Conservation (phyloP, 2,329 filamentous ascomycete species). For the Seiridium cupressi region DNA sequence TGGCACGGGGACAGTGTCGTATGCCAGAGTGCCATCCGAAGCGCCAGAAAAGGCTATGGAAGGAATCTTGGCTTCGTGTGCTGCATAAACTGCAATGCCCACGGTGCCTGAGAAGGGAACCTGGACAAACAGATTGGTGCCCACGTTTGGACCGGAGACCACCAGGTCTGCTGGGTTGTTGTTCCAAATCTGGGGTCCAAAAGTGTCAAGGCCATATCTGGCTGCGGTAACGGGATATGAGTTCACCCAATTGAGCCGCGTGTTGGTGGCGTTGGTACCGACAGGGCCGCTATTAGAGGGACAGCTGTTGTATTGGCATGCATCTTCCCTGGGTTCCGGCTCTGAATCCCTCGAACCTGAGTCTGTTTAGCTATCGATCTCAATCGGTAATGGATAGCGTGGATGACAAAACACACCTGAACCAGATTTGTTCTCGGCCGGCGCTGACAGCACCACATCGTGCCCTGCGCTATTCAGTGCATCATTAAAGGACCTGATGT, state of each 20-base stretch:
- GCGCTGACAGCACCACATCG: slow-evolving; percentile 62
- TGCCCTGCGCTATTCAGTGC: slow-evolving; percentile 54
- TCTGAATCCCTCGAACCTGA: slow-evolving; percentile 51
- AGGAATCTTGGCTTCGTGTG: slow-evolving; percentile 52
- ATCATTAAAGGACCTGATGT: slow-evolving; percentile 59
- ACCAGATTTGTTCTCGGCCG: slow-evolving; percentile 66
- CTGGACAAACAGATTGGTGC: slow-evolving; percentile 54
- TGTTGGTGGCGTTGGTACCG: slow-evolving; percentile 54
- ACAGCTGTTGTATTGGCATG: slow-evolving; percentile 64
- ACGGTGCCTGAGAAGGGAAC: slow-evolving; percentile 65
- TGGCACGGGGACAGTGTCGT: slow-evolving; percentile 51
- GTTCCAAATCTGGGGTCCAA: slow-evolving; percentile 52
- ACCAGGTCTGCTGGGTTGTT: slow-evolving; percentile 57
- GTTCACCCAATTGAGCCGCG: slow-evolving; percentile 70
- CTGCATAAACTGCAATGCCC: slow-evolving; percentile 62
- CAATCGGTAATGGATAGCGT: slow-evolving; percentile 9
- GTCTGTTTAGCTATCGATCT: not conserved
- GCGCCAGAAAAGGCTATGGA: slow-evolving; percentile 67
- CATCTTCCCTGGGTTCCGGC: slow-evolving; percentile 42
- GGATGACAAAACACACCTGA: slow-evolving; percentile 37
- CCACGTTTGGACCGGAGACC: slow-evolving; percentile 60
- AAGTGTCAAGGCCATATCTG: slow-evolving; percentile 58
- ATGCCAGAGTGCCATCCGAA: slow-evolving; percentile 48
- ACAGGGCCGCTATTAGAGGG: slow-evolving; percentile 51
- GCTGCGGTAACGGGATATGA: slow-evolving; percentile 66